Evolutionary conservation across 1,284 basidiomycete species (phyloP).

Genomic region (Cystobasidium slooffiae): DNA sequence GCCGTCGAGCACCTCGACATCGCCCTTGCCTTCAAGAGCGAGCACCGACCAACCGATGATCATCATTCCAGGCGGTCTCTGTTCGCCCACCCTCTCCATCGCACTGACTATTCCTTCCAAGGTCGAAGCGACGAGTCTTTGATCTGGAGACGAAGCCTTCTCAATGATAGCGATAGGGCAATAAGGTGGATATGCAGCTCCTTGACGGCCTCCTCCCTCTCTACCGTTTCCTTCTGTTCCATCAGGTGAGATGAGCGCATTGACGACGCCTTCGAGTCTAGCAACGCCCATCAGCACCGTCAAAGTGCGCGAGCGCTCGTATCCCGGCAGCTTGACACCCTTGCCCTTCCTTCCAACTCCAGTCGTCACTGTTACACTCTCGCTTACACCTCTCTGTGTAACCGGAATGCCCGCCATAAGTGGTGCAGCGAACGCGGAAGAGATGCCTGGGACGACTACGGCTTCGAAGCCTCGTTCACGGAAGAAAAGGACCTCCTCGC

Average conservation of each 20-base stretch:
- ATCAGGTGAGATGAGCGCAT: conserved; percentile 62
- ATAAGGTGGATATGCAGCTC: conserved; percentile 71
- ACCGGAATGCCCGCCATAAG: conserved; percentile 88
- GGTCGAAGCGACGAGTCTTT: conserved; percentile 81
- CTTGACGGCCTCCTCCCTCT: conserved; percentile 54
- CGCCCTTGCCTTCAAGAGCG: conserved; percentile 62
- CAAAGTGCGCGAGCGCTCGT: conserved; percentile 77
- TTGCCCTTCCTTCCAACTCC: conserved; percentile 88
- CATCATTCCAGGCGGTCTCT: conserved; percentile 94
- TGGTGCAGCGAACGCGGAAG: conserved; percentile 85
- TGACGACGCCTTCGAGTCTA: conserved; percentile 72
- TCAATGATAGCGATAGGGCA: conserved; percentile 91
- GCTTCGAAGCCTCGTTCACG: conserved; percentile 79
- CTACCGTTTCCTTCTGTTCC: conserved; percentile 50
- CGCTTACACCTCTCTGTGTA: conserved; percentile 91
- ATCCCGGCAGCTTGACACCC: conserved; percentile 81
- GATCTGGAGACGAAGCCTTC: conserved; percentile 87
- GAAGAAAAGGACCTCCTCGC: conserved; percentile 93
- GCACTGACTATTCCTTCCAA: conserved; percentile 73
- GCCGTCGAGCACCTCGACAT: conserved; percentile 61
- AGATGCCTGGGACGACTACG: conserved; percentile 85
- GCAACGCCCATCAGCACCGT: conserved; percentile 95
- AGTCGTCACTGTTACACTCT: conserved; percentile 85
- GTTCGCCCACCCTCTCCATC: conserved; percentile 75
- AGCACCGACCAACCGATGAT: conserved; percentile 83